These are phyloP conservation scores for Alternaria viburni DNA, from an alignment of 2,329 filamentous ascomycete species.

Conservation along the genomic window DNA sequence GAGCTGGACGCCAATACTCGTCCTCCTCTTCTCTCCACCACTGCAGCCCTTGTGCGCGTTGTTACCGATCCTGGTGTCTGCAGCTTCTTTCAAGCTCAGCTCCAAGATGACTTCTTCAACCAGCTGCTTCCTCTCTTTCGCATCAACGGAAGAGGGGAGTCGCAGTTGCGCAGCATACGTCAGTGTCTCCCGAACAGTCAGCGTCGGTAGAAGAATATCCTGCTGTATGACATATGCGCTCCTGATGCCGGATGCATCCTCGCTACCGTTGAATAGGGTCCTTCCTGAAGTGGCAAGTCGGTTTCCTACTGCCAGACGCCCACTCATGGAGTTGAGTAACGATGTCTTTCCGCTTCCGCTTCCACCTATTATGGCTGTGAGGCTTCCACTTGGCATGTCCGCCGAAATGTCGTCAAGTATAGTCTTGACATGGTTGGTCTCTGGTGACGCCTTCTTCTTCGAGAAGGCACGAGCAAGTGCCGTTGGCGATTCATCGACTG, in stretches of 20 bases:
- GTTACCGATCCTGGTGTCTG: conserved; percentile 75
- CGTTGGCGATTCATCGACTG: conserved; percentile 63
- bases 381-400: conserved; percentile 67
- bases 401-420: conserved; percentile 70
- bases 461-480: conserved; percentile 30
- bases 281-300: conserved; percentile 60
- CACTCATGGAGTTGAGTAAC: conserved; percentile 71
- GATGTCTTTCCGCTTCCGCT: conserved; percentile 71
- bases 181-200: conserved; percentile 78
- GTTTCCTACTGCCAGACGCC: conserved; percentile 67
- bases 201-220: conserved; percentile 73
- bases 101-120: conserved; percentile 81
- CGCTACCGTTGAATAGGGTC: conserved; percentile 66
- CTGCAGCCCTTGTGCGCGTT: conserved; percentile 76
- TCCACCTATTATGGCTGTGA: conserved; percentile 78
- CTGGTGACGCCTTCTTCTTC: conserved; percentile 33
- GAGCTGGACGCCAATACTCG: conserved; percentile 78
- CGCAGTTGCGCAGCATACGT: conserved; percentile 75
- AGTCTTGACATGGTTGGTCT: conserved; percentile 46
- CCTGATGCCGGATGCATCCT: conserved; percentile 58
- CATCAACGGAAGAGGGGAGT: conserved; percentile 67
- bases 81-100: conserved; percentile 77
- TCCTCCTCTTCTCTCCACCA: conserved; percentile 77
- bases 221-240: conserved; percentile 79
- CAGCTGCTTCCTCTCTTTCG: conserved; percentile 64